Base-by-base conservation (phyloP, 495 filamentous ascomycete genomes). In the Neurospora sp. region DNA sequence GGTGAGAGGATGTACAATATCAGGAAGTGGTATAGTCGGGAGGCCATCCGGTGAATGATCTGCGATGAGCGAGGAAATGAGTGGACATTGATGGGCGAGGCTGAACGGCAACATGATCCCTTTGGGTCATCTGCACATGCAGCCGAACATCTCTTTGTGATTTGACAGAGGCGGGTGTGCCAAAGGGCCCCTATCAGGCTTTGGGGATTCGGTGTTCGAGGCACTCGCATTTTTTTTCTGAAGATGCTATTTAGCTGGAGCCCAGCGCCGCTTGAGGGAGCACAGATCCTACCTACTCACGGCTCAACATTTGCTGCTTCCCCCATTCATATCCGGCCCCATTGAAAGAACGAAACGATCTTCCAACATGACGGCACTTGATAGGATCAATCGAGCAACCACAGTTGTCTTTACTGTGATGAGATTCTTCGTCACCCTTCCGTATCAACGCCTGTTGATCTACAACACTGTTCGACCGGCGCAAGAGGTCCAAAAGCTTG, bases 401-500 rank as follows among this genome's bases (percentile, higher is more conserved):
- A 48, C 44, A 1, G n/a, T 9, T 48, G 11, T 53, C 46, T 12
- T 53, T 3, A 53, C 20, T 2, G 9, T 4, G 10, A 2, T 12
- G 1, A 61, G 20, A 5, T 61, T 61, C 53, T 61, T 70, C 0
- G 39, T 73, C 11, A 73, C 72, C 0, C 69, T 73, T 18, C 72
- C 72, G 1, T 73, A 73, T 3, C 69, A 68, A 38, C 44, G 69
- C 5, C 68, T 73, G 12, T 42, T 73, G 22, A 73, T 48, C 3
- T 71, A 73, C 4, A 68, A 71, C 48, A 73, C 72, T 0, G 46
- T 73, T 2, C 72, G 16, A 7, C 69, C 72, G 0, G 48, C 69
- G 0, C 72, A 68, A 16, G 69, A 68, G n/a, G 18, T 73, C 18
- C 0, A 27, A 2, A n/a, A 40, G 1, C 48, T 46, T 35, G 72